Evolutionary conservation across 768 basidiomycete genomes (phyloP).

Genomic region (Psilocybe azurescens): DNA sequence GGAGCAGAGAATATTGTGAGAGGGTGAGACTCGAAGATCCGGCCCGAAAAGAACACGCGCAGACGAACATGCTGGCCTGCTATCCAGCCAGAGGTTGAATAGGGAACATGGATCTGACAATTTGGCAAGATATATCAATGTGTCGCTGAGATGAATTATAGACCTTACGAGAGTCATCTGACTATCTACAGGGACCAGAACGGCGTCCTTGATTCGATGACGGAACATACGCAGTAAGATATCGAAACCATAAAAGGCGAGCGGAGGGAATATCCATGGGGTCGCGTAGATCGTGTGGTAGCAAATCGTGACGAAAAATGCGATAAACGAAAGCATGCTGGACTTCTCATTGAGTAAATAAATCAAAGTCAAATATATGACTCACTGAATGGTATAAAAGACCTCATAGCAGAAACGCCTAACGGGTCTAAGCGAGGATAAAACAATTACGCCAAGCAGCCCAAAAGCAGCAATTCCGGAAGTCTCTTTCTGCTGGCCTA

Average conservation of each 20-base stretch:
- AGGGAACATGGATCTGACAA: slow-evolving; percentile 57
- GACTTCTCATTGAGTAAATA: slow-evolving; percentile 23
- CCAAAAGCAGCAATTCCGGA: slow-evolving; percentile 75
- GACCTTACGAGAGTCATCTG: slow-evolving; percentile 72
- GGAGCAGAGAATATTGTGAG: slow-evolving; percentile 78
- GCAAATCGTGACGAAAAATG: slow-evolving; percentile 75
- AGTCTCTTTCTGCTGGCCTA: slow-evolving; percentile 75
- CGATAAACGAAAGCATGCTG: slow-evolving; percentile 57
- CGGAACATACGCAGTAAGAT: slow-evolving; percentile 73
- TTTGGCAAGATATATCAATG: slow-evolving; percentile 41
- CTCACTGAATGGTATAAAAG: slow-evolving; percentile 81
- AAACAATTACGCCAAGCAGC: slow-evolving; percentile 65
- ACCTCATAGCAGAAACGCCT: slow-evolving; percentile 66
- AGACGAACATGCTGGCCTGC: slow-evolving; percentile 82
- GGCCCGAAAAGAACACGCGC: slow-evolving; percentile 61
- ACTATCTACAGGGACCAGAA: slow-evolving; percentile 61
- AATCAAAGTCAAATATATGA: slow-evolving; percentile 23
- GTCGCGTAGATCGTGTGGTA: slow-evolving; percentile 83
- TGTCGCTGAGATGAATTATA: slow-evolving; percentile 33
- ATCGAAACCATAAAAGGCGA: slow-evolving; percentile 83
- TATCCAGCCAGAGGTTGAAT: slow-evolving; percentile 69
- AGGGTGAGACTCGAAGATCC: slow-evolving; percentile 82
- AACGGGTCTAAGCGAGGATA: slow-evolving; percentile 67
- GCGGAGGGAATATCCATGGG: slow-evolving; percentile 85
- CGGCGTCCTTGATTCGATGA: slow-evolving; percentile 79